Evolutionary conservation across 306 rosid genomes (phyloP).

Genomic region (Citrullus colocynthis): DNA sequence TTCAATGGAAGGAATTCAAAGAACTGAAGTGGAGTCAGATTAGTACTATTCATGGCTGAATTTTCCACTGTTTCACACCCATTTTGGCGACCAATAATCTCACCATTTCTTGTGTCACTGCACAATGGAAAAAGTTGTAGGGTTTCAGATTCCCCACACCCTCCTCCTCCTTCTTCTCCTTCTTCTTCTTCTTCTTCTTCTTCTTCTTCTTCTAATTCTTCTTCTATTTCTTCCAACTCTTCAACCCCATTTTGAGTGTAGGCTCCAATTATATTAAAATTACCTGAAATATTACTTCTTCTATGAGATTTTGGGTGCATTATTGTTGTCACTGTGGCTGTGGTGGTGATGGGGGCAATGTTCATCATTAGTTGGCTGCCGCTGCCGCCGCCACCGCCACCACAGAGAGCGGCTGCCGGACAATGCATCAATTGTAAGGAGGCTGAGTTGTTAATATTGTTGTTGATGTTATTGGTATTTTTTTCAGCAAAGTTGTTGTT

Average conservation of each 20-base stretch:
- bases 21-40: slow-evolving; percentile 39
- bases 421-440: slow-evolving; percentile 69
- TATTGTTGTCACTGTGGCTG: background rate
- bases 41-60: slow-evolving; percentile 29
- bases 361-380: slow-evolving; percentile 24
- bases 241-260: slow-evolving; percentile 14
- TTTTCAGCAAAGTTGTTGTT: slow-evolving; percentile 32
- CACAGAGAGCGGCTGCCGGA: background rate
- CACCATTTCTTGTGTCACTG: slow-evolving; percentile 20
- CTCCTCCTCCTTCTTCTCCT: background rate
- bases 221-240: background rate
- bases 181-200: background rate
- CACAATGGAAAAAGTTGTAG: slow-evolving; percentile 72
- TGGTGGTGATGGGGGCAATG: background rate
- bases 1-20: slow-evolving; percentile 71
- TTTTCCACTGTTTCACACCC: slow-evolving; percentile 16
- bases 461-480: slow-evolving; percentile 28
- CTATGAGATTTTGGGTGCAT: background rate
- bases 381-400: background rate
- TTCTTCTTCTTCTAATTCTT: background rate
- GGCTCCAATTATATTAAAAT: slow-evolving; percentile 22
- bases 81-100: slow-evolving; percentile 25
- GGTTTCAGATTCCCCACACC: slow-evolving; percentile 46
- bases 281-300: slow-evolving; percentile 18
- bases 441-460: slow-evolving; percentile 65